Evolutionary conservation across 345 rosid genomes (phyloP).

Genomic region (Eucalyptus viminalis): DNA sequence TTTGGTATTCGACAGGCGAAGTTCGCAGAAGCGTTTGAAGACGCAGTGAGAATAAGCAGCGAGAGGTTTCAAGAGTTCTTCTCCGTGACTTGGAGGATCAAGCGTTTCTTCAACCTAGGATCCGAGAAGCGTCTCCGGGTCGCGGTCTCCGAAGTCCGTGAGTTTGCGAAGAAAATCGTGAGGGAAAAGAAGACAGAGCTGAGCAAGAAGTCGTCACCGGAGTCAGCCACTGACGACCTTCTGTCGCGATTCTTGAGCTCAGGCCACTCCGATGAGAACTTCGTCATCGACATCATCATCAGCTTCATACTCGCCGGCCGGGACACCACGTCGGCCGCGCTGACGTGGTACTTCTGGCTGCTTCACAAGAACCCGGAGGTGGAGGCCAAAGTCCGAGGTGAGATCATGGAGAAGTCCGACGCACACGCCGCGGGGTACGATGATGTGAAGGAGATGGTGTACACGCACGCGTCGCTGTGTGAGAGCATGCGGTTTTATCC

Average conservation of each 20-base stretch:
- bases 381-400: too few species aligned
- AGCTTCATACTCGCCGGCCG: too few species aligned
- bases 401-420: too few species aligned
- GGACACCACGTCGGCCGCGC: too few species aligned
- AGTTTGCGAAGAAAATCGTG: slow-evolving; percentile 27
- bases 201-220: not conserved
- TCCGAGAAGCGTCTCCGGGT: not conserved
- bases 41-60: not conserved
- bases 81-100: slow-evolving; percentile 3
- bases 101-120: not conserved
- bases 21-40: not conserved
- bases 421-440: too few species aligned
- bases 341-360: too few species aligned
- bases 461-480: too few species aligned
- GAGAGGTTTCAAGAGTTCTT: not conserved
- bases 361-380: too few species aligned
- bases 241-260: slow-evolving; percentile 5
- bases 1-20: not conserved
- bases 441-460: too few species aligned
- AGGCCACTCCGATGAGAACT: too few species aligned
- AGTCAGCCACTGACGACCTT: slow-evolving; percentile 21
- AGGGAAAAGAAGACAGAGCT: slow-evolving; percentile 19
- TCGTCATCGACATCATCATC: too few species aligned
- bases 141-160: slow-evolving; percentile 5
- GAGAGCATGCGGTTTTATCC: too few species aligned